These are phyloP conservation scores for Gastrolobium bilobum DNA, from an alignment of 306 rosid genomes.

Conservation along the genomic window DNA sequence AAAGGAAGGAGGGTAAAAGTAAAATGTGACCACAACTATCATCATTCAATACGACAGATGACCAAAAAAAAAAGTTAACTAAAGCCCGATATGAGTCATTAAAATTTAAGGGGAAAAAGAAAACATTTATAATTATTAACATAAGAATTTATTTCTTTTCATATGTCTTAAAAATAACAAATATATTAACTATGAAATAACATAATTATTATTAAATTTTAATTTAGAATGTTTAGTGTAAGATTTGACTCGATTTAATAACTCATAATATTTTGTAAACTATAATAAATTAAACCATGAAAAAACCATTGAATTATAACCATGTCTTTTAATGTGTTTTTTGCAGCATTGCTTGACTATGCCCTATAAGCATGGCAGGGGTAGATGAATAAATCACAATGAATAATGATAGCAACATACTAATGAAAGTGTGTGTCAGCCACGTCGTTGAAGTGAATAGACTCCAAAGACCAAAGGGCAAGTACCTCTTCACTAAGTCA, in stretches of 20 bases:
- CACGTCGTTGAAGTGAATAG: background rate
- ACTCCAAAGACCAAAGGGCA: too few relatives aligned
- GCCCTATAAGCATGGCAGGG: background rate
- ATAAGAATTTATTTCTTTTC: background rate
- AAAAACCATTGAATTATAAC: too few relatives aligned
- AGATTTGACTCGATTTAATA: background rate
- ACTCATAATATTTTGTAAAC: background rate
- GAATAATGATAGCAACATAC: background rate
- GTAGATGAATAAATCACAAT: background rate
- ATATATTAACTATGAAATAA: background rate
- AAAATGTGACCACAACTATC: background rate
- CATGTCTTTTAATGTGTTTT: background rate
- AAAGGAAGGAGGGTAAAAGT: background rate
- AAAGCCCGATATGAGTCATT: background rate
- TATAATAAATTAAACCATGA: background rate
- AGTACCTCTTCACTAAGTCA: background rate
- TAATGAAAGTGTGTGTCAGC: background rate
- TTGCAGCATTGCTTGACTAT: background rate
- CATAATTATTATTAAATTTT: constrained; percentile 1
- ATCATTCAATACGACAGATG: background rate
- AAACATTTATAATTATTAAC: background rate
- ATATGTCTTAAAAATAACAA: background rate
- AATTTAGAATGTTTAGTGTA: background rate
- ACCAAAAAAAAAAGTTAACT: background rate
- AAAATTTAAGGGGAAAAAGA: background rate